Conservation (phyloP, 164 flowering plant genomes). For the Vitis rupestris region DNA sequence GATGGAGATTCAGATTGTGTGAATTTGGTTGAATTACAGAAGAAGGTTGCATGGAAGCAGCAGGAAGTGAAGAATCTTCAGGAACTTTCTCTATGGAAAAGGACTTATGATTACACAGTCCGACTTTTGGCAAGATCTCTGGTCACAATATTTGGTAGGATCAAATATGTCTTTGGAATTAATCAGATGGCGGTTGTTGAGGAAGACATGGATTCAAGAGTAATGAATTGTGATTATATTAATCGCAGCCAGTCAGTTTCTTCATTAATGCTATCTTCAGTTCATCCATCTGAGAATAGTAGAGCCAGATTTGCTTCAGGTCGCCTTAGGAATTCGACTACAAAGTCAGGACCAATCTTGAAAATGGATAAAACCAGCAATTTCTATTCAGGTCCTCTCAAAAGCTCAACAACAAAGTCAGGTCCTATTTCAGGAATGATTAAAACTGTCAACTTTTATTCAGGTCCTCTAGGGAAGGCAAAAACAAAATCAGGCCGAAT, state of each 20-base stretch:
- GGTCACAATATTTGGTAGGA: conserved; percentile 63
- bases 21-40: conserved; percentile 55
- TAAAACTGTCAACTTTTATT: conserved; percentile 29
- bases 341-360: conserved; percentile 31
- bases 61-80: conserved; percentile 68
- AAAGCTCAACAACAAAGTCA: conserved; percentile 24
- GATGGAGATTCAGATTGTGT: conserved; percentile 33
- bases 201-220: conserved; percentile 19
- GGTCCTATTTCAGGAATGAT: conserved; percentile 28
- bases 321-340: conserved; percentile 34
- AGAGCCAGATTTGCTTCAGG: conserved; percentile 62
- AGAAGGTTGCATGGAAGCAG: conserved; percentile 67
- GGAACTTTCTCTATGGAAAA: conserved; percentile 72
- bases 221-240: conserved; percentile 30
- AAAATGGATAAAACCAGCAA: conserved; percentile 18
- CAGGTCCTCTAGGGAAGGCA: conserved; percentile 46
- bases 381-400: conserved; percentile 49
- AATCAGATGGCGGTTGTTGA: conserved; percentile 19
- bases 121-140: conserved; percentile 68
- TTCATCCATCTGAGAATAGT: conserved; percentile 54
- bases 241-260: conserved; percentile 62
- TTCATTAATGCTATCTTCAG: conserved; percentile 44
- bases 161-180: conserved; percentile 71
- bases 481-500: conserved; percentile 46
- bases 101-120: conserved; percentile 61